Percentiles rank a stretch among this genome's conserved stretches.
Evolutionary conservation across 31 red algal genomes (phyloP).

Genomic region (Bonnemaisonia californica): DNA sequence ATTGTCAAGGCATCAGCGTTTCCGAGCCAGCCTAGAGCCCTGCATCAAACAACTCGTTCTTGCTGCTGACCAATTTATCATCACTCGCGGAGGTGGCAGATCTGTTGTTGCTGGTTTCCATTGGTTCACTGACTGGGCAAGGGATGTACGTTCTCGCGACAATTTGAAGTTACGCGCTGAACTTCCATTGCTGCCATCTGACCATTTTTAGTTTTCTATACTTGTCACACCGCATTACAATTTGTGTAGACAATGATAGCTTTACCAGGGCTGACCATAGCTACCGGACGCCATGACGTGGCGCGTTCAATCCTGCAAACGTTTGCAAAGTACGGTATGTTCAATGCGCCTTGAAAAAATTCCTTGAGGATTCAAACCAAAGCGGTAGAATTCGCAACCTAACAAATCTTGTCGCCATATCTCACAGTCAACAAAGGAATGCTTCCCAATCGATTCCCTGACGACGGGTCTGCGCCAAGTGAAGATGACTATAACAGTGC

Average conservation of each 20-base stretch:
- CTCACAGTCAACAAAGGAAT: constrained; percentile 60
- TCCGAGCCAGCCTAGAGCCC: constrained; percentile 54
- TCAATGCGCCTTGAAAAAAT: neutral
- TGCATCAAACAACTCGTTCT: constrained; percentile 62
- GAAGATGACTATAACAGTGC: constrained; percentile 69
- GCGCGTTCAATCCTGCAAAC: constrained; percentile 58
- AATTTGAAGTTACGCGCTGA: too few relatives aligned
- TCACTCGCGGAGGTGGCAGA: constrained; percentile 47
- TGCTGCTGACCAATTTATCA: constrained; percentile 67
- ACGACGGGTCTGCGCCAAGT: constrained; percentile 67
- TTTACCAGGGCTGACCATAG: constrained; percentile 59
- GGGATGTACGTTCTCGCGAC: constrained; percentile 41
- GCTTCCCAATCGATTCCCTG: constrained; percentile 71
- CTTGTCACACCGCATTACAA: neutral
- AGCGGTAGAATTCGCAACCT: too few relatives aligned
- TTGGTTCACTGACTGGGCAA: constrained; percentile 69
- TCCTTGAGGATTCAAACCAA: too few relatives aligned
- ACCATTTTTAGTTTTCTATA: too few relatives aligned
- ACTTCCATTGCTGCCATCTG: too few relatives aligned
- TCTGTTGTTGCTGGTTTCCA: constrained; percentile 67
- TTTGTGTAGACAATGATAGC: constrained; percentile 54
- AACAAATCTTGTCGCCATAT: too few relatives aligned
- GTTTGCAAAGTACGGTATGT: constrained; percentile 68
- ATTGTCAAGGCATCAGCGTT: constrained; percentile 9
- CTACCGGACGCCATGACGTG: constrained; percentile 59